Percentiles rank a stretch among this genome's conserved stretches.
Evolutionary conservation across 345 rosid species (phyloP).

Genomic region (Rhizophora mangle): DNA sequence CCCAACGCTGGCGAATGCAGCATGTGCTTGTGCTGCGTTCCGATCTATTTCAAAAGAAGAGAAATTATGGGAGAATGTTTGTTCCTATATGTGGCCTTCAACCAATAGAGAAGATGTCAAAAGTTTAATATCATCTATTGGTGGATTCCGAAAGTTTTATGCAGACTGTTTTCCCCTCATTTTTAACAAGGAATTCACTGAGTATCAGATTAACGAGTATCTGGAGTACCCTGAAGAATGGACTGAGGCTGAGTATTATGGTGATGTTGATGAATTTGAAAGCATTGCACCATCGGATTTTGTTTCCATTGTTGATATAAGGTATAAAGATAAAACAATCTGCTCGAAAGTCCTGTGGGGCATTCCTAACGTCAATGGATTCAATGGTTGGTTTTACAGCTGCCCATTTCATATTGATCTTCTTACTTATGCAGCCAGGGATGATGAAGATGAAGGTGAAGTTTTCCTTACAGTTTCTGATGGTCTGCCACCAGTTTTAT

Average conservation of each 20-base stretch:
- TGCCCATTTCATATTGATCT: slow-evolving; percentile 72
- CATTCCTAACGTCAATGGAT: slow-evolving; percentile 59
- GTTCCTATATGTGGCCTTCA: slow-evolving; percentile 76
- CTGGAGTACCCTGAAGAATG: slow-evolving; percentile 62
- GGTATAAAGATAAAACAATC: slow-evolving; percentile 54
- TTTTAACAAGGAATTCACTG: slow-evolving; percentile 58
- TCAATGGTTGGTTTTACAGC: slow-evolving; percentile 63
- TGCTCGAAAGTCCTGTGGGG: slow-evolving; percentile 75
- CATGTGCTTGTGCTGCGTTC: slow-evolving; percentile 67
- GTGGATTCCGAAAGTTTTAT: slow-evolving; percentile 74
- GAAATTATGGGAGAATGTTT: slow-evolving; percentile 68
- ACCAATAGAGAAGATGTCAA: slow-evolving; percentile 61
- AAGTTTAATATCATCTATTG: slow-evolving; percentile 48
- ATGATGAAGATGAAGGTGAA: slow-evolving; percentile 45
- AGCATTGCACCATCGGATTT: slow-evolving; percentile 54
- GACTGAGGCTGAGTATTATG: slow-evolving; percentile 71
- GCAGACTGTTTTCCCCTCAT: slow-evolving; percentile 75
- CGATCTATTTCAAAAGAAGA: slow-evolving; percentile 71
- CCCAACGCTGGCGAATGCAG: slow-evolving; percentile 62
- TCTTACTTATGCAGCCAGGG: slow-evolving; percentile 42
- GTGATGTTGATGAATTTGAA: slow-evolving; percentile 49
- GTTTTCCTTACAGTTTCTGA: slow-evolving; percentile 57
- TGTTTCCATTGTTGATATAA: slow-evolving; percentile 61
- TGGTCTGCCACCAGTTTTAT: slow-evolving; percentile 57
- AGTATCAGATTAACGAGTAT: slow-evolving; percentile 48